Evolutionary conservation across 768 basidiomycete species (phyloP).

Genomic region (Cystofilobasidium capitatum): DNA sequence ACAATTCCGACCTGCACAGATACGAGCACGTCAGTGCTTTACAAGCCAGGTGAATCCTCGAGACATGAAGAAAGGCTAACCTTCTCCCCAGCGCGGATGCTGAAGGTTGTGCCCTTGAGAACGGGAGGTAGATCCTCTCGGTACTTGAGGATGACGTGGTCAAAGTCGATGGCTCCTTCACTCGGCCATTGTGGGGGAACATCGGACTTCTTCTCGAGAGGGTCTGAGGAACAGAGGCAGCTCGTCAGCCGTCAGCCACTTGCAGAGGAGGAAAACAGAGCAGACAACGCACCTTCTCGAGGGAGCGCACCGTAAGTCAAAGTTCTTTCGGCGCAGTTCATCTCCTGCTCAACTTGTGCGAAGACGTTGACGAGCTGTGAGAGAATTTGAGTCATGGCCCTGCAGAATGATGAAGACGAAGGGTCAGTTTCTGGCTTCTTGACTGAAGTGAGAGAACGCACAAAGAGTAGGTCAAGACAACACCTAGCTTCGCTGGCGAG

Average conservation of each 20-base stretch:
- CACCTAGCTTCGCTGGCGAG: slow-evolving; percentile 68
- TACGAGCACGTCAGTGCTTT: no score
- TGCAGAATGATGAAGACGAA: background rate
- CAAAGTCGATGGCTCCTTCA: slow-evolving; percentile 62
- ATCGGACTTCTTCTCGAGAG: slow-evolving; percentile 59
- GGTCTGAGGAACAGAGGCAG: background rate
- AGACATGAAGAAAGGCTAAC: slow-evolving; percentile 56
- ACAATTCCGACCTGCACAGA: no score
- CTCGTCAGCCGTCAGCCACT: no score
- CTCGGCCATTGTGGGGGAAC: slow-evolving; percentile 63
- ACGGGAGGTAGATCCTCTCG: slow-evolving; percentile 77
- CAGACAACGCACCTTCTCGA: slow-evolving; percentile 23
- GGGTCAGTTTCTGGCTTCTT: background rate
- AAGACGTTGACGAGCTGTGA: slow-evolving; percentile 16
- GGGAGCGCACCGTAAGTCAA: slow-evolving; percentile 71
- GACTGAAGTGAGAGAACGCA: background rate
- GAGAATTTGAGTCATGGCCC: slow-evolving; percentile 18
- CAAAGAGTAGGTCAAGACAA: slow-evolving; percentile 54
- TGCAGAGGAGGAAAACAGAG: no score
- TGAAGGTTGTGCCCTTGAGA: slow-evolving; percentile 48
- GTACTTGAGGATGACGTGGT: slow-evolving; percentile 67
- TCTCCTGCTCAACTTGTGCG: slow-evolving; percentile 66
- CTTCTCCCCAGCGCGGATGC: slow-evolving; percentile 65
- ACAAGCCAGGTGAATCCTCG: background rate
- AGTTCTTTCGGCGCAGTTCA: slow-evolving; percentile 62